These are phyloP conservation scores for Xylaria telfairii DNA, from an alignment of 495 filamentous ascomycete genomes.

Conservation along the genomic window DNA sequence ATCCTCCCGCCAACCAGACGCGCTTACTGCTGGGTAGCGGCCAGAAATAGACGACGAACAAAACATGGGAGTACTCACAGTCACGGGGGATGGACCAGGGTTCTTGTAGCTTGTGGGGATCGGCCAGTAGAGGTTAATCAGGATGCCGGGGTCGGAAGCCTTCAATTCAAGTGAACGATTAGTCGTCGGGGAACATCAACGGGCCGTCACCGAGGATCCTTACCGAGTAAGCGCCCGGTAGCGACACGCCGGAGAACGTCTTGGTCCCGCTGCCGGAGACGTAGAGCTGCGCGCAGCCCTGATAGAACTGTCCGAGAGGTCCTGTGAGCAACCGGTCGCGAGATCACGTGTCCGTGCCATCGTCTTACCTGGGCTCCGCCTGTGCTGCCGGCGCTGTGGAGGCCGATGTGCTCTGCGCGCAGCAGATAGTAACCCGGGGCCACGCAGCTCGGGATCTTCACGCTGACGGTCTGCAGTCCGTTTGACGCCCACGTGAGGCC, in stretches of 20 bases:
- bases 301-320: constrained; percentile 50
- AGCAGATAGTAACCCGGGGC: constrained; percentile 62
- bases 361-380: constrained; percentile 58
- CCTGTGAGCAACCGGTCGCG: background rate
- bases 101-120: constrained; percentile 50
- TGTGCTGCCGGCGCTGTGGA: constrained; percentile 48
- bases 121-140: constrained; percentile 53
- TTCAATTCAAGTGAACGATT: background rate
- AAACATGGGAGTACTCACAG: constrained; percentile 16
- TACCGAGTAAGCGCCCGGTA: constrained; percentile 49
- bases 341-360: background rate
- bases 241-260: constrained; percentile 42
- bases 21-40: background rate
- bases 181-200: background rate
- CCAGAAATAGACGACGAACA: background rate
- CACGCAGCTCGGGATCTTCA: constrained; percentile 55
- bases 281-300: constrained; percentile 49
- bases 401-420: constrained; percentile 61
- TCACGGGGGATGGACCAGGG: constrained; percentile 43
- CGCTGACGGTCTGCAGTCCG: constrained; percentile 37
- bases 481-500: constrained; percentile 48
- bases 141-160: constrained; percentile 48
- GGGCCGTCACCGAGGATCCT: background rate
- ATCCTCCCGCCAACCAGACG: background rate
- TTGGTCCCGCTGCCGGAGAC: constrained; percentile 50